phyloP scores from a whole-genome alignment of 2,329 filamentous ascomycete genomes.

The Clonostachys chloroleuca region DNA sequence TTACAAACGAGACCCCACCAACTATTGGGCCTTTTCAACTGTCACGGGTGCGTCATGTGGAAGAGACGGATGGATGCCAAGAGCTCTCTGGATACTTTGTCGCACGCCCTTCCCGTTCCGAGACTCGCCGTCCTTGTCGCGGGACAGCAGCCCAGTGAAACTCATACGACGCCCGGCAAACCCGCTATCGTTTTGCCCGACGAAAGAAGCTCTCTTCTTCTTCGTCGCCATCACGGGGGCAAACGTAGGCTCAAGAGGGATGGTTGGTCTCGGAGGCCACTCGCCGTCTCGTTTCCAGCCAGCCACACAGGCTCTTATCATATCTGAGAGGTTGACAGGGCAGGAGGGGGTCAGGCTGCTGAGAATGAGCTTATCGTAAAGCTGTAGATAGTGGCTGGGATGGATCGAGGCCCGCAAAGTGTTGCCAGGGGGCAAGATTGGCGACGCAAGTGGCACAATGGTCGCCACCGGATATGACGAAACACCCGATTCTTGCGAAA shows the following conservation, averaged over 20 bases:
- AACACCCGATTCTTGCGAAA: neutral
- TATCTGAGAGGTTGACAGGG: slow-evolving; percentile 80
- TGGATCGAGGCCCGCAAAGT: slow-evolving; percentile 74
- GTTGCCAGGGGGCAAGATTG: slow-evolving; percentile 69
- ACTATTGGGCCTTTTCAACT: too few relatives aligned
- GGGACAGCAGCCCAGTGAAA: slow-evolving; percentile 35
- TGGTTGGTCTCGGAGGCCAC: slow-evolving; percentile 67
- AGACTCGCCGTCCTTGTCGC: slow-evolving; percentile 26
- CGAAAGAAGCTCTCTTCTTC: slow-evolving; percentile 24
- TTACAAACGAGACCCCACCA: too few relatives aligned
- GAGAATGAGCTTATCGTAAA: slow-evolving; percentile 86
- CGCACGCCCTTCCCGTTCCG: slow-evolving; percentile 32
- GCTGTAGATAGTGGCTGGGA: slow-evolving; percentile 68
- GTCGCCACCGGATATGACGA: slow-evolving; percentile 48
- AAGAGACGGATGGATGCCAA: slow-evolving; percentile 22
- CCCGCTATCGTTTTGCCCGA: slow-evolving; percentile 13
- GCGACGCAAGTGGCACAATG: slow-evolving; percentile 68
- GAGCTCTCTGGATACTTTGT: slow-evolving; percentile 38
- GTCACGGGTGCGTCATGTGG: too few relatives aligned
- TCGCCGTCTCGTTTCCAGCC: slow-evolving; percentile 93
- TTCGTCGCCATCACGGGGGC: slow-evolving; percentile 23
- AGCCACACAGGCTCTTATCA: slow-evolving; percentile 75
- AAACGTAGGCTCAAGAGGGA: slow-evolving; percentile 22
- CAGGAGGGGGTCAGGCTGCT: slow-evolving; percentile 78
- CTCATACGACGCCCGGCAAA: slow-evolving; percentile 37